Evolutionary conservation across 306 rosid species (phyloP), one percentile per base, ranked within the genome.

Genomic region (Cyamopsis tetragonoloba): DNA sequence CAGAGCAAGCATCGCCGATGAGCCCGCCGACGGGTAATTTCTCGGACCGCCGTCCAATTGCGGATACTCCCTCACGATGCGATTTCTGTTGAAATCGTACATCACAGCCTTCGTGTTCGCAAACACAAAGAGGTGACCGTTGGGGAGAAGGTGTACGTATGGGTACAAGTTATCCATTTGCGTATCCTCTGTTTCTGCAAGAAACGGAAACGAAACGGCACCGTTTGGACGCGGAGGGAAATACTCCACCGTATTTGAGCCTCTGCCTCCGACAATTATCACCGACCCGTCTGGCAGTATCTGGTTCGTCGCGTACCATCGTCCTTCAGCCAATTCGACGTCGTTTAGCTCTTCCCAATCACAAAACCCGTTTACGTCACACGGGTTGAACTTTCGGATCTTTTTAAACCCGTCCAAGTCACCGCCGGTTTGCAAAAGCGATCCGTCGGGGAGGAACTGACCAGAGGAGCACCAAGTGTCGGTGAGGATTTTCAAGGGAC

Each of bases 391-490:
- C 22, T 77, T 87, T 1, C 98, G 82, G 70, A 89, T 72, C 84
- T 87, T 92, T 31, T 60, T 79, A 0, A 80, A 7, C 8, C 98
- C 98, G 79, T 89, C 98, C 11, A 77, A 7, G 58, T 80, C 98
- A 1, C 98, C 98, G 0, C 98, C 98, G 5, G 96, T 87, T 22
- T 89, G 96, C 7, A 92, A 31, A 2, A 92, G 85, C 0, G 96
- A 70, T 1, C 98, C 96, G 70, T 92, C 76, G 0, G 98, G 86
- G 55, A 92, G 89, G 59, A 92, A 92, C 66, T 87, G 92, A 0
- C 95, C 98, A 6, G 98, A 89, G 0, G 98, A 92, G 84, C 98
- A 92, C 98, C 98, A 92, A 1, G 98, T 92, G 78, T 92, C 98
- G 5, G 98, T 87, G 48, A 80, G 81, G 73, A 92, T 79, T 72